phyloP scores from a whole-genome alignment of 495 filamentous ascomycete species.

The Neurospora sp. region DNA sequence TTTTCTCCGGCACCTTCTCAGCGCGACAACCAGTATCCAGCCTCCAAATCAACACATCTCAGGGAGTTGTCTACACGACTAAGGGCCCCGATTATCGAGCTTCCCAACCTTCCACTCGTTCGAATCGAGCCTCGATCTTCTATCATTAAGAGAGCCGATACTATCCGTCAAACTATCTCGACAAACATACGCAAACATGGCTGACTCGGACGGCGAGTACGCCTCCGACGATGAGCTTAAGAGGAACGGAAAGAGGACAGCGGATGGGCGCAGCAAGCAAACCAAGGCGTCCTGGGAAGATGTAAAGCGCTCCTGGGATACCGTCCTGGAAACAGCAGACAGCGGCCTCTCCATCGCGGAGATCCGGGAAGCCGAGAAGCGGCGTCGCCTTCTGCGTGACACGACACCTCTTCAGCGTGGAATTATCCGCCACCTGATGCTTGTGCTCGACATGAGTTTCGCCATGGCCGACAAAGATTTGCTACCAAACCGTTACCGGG shows the following conservation, averaged over 20 bases:
- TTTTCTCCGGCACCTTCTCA: not conserved
- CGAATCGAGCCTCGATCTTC: not conserved
- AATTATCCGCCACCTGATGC: slow-evolving; percentile 87
- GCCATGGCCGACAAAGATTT: slow-evolving; percentile 95
- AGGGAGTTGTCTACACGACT: not conserved
- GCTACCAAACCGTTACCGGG: slow-evolving; percentile 72
- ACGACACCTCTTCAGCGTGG: slow-evolving; percentile 91
- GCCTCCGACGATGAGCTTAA: slow-evolving; percentile 70
- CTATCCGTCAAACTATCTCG: not conserved
- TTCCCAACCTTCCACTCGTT: not conserved
- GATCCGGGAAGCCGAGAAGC: slow-evolving; percentile 37
- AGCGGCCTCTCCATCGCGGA: slow-evolving; percentile 29
- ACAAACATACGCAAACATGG: slow-evolving; percentile 35
- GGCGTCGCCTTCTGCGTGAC: slow-evolving; percentile 60
- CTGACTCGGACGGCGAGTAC: slow-evolving; percentile 78
- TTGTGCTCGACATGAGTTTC: slow-evolving; percentile 85
- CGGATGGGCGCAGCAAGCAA: slow-evolving; percentile 13
- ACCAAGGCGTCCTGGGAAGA: slow-evolving; percentile 38
- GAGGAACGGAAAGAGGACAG: slow-evolving; percentile 20
- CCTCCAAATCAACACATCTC: not conserved
- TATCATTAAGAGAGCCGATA: not conserved
- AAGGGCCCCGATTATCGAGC: not conserved
- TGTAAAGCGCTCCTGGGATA: slow-evolving; percentile 39
- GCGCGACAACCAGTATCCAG: not conserved
- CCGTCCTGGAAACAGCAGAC: slow-evolving; percentile 32